Evolutionary conservation across 2,329 filamentous ascomycete genomes (phyloP).

Genomic region (Blastomyces silverae): DNA sequence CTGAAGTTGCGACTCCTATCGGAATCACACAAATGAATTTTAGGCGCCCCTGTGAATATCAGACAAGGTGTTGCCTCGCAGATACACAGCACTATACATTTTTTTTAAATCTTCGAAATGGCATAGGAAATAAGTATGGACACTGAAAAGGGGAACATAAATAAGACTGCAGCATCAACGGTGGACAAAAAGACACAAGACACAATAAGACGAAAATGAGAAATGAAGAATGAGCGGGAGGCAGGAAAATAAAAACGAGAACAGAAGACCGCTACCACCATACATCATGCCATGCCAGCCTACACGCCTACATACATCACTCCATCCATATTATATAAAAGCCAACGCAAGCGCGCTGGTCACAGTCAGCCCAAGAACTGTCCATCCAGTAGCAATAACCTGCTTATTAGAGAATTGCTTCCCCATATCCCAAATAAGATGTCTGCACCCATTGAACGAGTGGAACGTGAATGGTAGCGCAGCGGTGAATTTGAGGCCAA

Average conservation of each 20-base stretch:
- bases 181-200: not conserved
- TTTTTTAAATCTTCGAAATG: not conserved
- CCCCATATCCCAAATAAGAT: slow-evolving; percentile 64
- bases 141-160: not conserved
- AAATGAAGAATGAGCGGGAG: not conserved
- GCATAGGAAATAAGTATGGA: slow-evolving; percentile 5
- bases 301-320: not conserved
- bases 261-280: not conserved
- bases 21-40: not conserved
- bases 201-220: not conserved
- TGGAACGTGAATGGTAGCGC: slow-evolving; percentile 64
- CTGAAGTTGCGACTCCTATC: not conserved
- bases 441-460: slow-evolving; percentile 60
- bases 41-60: not conserved
- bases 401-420: slow-evolving; percentile 56
- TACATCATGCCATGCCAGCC: not conserved
- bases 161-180: not conserved
- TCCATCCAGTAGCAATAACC: slow-evolving; percentile 60
- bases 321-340: not conserved
- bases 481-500: slow-evolving; percentile 52
- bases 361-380: slow-evolving; percentile 52
- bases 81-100: not conserved
- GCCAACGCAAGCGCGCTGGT: slow-evolving; percentile 46
- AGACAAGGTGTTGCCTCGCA: not conserved
- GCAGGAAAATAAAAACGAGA: not conserved